Percentiles rank a stretch among this genome's conserved stretches.
These are phyloP conservation scores for Mycena belliarum DNA, from an alignment of 768 basidiomycete genomes.

Conservation along the genomic window DNA sequence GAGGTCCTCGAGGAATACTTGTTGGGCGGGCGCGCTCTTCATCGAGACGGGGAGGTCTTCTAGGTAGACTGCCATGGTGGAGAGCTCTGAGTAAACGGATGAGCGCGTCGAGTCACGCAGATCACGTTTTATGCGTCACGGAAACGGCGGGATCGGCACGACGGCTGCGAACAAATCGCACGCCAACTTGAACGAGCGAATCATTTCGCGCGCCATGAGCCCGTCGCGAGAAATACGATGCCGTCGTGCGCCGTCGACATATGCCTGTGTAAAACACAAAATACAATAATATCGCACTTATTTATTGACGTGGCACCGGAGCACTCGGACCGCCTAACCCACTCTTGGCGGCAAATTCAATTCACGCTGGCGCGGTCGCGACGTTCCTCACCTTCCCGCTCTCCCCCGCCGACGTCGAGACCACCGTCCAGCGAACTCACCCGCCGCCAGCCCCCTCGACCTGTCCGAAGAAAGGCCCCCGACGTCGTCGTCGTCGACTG, in stretches of 20 bases:
- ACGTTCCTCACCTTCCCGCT: slow-evolving; percentile 71
- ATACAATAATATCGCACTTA: too few relatives aligned
- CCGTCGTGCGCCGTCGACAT: too few relatives aligned
- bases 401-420: slow-evolving; percentile 51
- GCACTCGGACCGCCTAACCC: too few relatives aligned
- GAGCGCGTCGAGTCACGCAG: not conserved
- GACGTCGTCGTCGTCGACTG: slow-evolving; percentile 51
- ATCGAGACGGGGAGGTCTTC: slow-evolving; percentile 10
- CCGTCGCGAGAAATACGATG: too few relatives aligned
- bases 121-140: too few relatives aligned
- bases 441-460: slow-evolving; percentile 26
- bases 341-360: not conserved
- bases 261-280: too few relatives aligned
- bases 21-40: not conserved
- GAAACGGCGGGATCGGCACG: too few relatives aligned
- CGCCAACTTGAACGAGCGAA: too few relatives aligned
- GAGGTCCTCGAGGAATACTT: slow-evolving; percentile 38
- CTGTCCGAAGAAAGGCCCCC: slow-evolving; percentile 23
- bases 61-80: slow-evolving; percentile 14
- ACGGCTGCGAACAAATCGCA: too few relatives aligned
- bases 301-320: too few relatives aligned
- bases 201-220: too few relatives aligned
- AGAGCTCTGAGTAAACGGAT: too few relatives aligned
- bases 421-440: slow-evolving; percentile 43
- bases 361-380: not conserved